Evolutionary conservation across 768 basidiomycete genomes (phyloP), one percentile per base, ranked within the genome.

Genomic region (Pluteus cervinus): DNA sequence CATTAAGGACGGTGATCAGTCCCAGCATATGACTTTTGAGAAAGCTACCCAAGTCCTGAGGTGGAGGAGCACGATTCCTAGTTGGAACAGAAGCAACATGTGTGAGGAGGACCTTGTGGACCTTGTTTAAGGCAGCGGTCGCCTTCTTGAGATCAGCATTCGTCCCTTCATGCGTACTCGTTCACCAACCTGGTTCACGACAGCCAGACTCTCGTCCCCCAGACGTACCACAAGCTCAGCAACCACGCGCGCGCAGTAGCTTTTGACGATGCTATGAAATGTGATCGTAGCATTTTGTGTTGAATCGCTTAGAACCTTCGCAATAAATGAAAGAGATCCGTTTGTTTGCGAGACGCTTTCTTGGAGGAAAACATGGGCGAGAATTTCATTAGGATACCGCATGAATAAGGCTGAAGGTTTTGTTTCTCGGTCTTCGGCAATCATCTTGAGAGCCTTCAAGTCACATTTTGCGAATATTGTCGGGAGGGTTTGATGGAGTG

Each of bases 1-100:
- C 88, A 48, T 86, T 93, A 49, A 96, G 73, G 45, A 81, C 69
- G 0, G 87, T 79, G 14, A 97, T 80, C 38, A 97, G 68, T 1
- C 87, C 93, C 5, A 96, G 73, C 62, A 93, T 81, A 45, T 89
- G 73, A 6, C 65, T 66, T 56, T 81, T 80, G 33, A 97, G 63
- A 39, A 91, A 83, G 0, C 59, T 56, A 15, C 71, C 68, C 24
- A 86, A 56, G 40, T 72, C 68, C 16, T 59, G 52, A 14, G 51
- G 48, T 40, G 56, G 39, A 16, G 46, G 46, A 24, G 51, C 48
- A 42, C 56, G 55, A 15, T 50, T 54, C 33, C 53, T 54, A n/a
- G 28, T 47, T 29, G 40, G 30, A 42, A 33, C 56, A 41, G 47
- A 47, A 24, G 33, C 46, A 40, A 83, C n/a, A n/a, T n/a, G n/a